Percentiles rank a stretch among this genome's conserved stretches.
phyloP scores from a whole-genome alignment of 2,329 filamentous ascomycete species.

The Aspergillus pseudoterreus region DNA sequence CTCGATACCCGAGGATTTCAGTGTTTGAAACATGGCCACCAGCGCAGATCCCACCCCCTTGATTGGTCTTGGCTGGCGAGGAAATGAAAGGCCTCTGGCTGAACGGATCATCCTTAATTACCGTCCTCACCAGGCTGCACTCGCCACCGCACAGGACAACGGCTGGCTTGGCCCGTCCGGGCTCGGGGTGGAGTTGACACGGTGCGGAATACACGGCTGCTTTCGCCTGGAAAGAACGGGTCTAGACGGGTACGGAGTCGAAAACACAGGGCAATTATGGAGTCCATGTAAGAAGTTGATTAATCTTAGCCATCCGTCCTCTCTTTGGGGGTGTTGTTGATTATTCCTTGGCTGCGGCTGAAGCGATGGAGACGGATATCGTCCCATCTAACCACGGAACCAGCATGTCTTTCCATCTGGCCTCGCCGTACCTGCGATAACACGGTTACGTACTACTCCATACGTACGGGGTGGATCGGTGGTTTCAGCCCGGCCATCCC shows the following conservation, averaged over 20 bases:
- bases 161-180: slow-evolving; percentile 5
- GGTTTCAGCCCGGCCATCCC: slow-evolving; percentile 15
- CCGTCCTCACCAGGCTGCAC: slow-evolving; percentile 2
- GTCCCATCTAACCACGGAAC: too few relatives aligned
- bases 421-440: slow-evolving; percentile 1
- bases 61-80: slow-evolving; percentile 10
- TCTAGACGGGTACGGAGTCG: slow-evolving; percentile 2
- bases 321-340: not conserved
- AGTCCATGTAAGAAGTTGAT: slow-evolving; percentile 11
- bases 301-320: slow-evolving; percentile 1
- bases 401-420: too few relatives aligned
- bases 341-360: not conserved
- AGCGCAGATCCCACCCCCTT: slow-evolving; percentile 13
- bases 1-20: slow-evolving; percentile 11
- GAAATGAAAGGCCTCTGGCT: not conserved
- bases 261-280: slow-evolving; percentile 6
- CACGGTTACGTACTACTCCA: not conserved
- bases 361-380: not conserved
- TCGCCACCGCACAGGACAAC: slow-evolving; percentile 17
- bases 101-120: not conserved
- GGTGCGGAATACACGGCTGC: not conserved
- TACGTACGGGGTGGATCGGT: slow-evolving; percentile 5
- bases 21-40: slow-evolving; percentile 17
- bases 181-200: slow-evolving; percentile 10
- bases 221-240: not conserved